Base-by-base conservation (phyloP, 345 rosid species). In the Aurinia saxatilis region DNA sequence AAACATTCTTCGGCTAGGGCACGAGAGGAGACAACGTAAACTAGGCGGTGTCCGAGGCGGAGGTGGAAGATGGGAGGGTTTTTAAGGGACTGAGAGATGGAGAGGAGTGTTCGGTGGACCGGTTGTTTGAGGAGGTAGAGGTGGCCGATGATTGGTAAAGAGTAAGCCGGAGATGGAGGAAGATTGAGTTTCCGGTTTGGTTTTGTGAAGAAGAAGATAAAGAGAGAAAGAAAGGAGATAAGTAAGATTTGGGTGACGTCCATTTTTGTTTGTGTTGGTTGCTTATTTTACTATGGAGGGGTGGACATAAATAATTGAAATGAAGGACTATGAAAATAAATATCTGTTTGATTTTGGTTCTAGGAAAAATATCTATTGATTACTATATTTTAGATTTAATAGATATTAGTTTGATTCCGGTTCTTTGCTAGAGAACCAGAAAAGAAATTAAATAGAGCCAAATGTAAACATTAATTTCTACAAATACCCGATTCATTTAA, bases 1-100 rank as follows among this genome's bases (percentile, higher is more conserved):
- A 84, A 82, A 48, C 90, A 84, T 70, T 82, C 84, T 63, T 77
- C 78, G 1, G 63, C 84, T 0, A 48, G 11, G 1, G 70, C 7
- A 0, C 35, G 10, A 0, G 87, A 82, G 5, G 82, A 77, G 15
- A 82, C 73, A 21, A 84, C 23, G 34, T 73, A 61, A 7, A 81
- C 74, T 0, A 48, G 77, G 9, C 73, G 82, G 50, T 71, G 56
- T 12, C 85, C 87, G 4, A 84, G 60, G 10, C 41, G 73, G 56
- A 84, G 87, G 65, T 75, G 73, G 45, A 73, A 52, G 73, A 82
- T 51, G 0, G 82, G 85, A 46, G 73, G 12, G 0, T 62, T 29
- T 9, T 81, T 82, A 0, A 80, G 73, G 3, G 68, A 61, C 12
- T 63, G 46, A 1, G 70, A 64, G 60, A 71, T 16, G 10, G 51